Conservation (phyloP, 78 protist genomes). For the Dictyostelium discoideum region DNA sequence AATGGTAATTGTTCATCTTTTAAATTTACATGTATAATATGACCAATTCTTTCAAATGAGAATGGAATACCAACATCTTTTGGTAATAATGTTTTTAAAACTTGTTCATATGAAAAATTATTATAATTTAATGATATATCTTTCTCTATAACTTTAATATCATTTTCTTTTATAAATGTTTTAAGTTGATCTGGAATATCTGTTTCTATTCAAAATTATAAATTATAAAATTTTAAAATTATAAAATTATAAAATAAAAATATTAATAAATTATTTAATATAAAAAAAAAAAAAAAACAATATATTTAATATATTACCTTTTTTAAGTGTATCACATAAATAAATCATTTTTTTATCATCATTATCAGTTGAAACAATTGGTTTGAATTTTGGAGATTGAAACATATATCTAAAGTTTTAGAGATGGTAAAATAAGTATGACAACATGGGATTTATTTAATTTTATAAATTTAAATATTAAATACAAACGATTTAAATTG, state of each 20-base stretch:
- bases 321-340: slow-evolving; percentile 16
- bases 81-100: slow-evolving; percentile 79
- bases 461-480: background rate
- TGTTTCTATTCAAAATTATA: background rate
- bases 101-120: slow-evolving; percentile 70
- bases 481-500: slow-evolving; percentile 40
- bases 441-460: background rate
- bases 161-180: slow-evolving; percentile 21
- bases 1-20: slow-evolving; percentile 89
- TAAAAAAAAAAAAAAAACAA: too few relatives aligned
- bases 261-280: too few relatives aligned
- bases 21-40: slow-evolving; percentile 96
- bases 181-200: slow-evolving; percentile 50
- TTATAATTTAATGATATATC: slow-evolving; percentile 38
- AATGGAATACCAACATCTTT: slow-evolving; percentile 75
- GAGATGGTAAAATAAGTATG: background rate
- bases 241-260: too few relatives aligned
- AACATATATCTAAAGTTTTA: slow-evolving; percentile 9
- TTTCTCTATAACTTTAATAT: slow-evolving; percentile 36
- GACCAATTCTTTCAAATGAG: slow-evolving; percentile 95
- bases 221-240: too few relatives aligned
- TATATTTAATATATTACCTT: background rate
- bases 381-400: slow-evolving; percentile 1
- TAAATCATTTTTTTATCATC: slow-evolving; percentile 18
- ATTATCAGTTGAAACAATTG: slow-evolving; percentile 16